Evolutionary conservation across 805 yeast genomes (phyloP).

Genomic region (Yarrowia bubula): DNA sequence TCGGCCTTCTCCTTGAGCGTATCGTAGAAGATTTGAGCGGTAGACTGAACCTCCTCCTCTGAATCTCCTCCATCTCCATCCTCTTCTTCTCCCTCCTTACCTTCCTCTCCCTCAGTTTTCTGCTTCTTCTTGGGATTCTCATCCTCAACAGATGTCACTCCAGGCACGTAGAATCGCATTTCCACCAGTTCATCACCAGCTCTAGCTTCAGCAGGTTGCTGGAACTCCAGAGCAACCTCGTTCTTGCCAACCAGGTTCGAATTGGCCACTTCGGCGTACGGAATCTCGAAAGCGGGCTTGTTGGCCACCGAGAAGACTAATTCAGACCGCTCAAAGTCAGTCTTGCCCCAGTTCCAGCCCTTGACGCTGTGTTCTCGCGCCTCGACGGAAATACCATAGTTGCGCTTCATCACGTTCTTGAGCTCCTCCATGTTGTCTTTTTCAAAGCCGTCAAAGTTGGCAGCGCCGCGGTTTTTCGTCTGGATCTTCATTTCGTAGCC

Average conservation of each 20-base stretch:
- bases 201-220: slow-evolving; percentile 45
- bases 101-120: slow-evolving; percentile 34
- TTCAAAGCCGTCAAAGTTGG: slow-evolving; percentile 89
- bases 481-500: slow-evolving; percentile 88
- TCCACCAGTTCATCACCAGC: slow-evolving; percentile 97
- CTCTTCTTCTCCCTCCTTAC: slow-evolving; percentile 41
- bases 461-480: slow-evolving; percentile 83
- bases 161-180: slow-evolving; percentile 89
- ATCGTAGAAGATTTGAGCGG: slow-evolving; percentile 86
- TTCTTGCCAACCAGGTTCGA: slow-evolving; percentile 87
- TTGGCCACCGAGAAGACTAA: slow-evolving; percentile 80
- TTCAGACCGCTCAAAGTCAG: slow-evolving; percentile 90
- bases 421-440: slow-evolving; percentile 71
- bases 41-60: slow-evolving; percentile 51
- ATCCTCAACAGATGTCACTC: slow-evolving; percentile 51
- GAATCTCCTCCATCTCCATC: slow-evolving; percentile 43
- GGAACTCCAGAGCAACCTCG: slow-evolving; percentile 87
- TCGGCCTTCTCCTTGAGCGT: slow-evolving; percentile 89
- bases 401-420: slow-evolving; percentile 78
- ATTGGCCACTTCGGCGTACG: slow-evolving; percentile 75
- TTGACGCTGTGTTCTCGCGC: slow-evolving; percentile 86
- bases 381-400: slow-evolving; percentile 72
- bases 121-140: slow-evolving; percentile 37
- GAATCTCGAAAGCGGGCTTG: slow-evolving; percentile 88
- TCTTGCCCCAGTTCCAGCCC: slow-evolving; percentile 99